Evolutionary conservation across 179 eudicot genomes (phyloP).

Genomic region (Corrigiola litoralis): DNA sequence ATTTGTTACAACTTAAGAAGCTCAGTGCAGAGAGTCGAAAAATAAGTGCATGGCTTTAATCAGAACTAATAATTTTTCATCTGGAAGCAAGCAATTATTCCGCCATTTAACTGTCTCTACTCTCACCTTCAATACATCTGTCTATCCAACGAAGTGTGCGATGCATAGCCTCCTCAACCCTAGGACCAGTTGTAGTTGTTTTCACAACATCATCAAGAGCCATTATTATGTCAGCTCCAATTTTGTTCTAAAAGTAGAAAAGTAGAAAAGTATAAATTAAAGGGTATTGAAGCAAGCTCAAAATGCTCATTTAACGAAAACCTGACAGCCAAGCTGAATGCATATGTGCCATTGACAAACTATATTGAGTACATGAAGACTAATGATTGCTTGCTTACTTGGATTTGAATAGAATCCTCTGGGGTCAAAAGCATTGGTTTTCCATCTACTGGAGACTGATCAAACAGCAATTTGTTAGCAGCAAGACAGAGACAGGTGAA

Average conservation of each 20-base stretch:
- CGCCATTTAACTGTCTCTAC: not conserved
- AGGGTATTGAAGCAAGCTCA: not conserved
- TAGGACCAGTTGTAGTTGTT: constrained; percentile 85
- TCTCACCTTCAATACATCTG: constrained; percentile 76
- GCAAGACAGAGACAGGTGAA: constrained; percentile 1
- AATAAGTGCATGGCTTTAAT: not conserved
- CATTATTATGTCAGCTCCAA: constrained; percentile 95
- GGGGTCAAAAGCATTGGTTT: constrained; percentile 91
- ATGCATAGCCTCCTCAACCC: constrained; percentile 95
- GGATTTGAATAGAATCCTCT: constrained; percentile 85
- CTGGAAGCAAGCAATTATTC: not conserved
- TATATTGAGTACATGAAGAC: not conserved
- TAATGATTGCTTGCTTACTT: constrained; percentile 33
- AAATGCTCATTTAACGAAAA: not conserved
- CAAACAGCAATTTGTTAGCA: constrained; percentile 13
- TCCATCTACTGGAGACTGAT: constrained; percentile 89
- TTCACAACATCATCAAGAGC: constrained; percentile 91
- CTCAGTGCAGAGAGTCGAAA: no score
- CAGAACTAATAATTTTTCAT: not conserved
- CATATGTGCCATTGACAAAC: not conserved
- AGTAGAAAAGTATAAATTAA: not conserved
- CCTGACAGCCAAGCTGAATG: not conserved
- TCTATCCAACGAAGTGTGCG: constrained; percentile 97
- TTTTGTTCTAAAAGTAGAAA: constrained; percentile 67
- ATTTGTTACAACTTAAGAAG: no score